Evolutionary conservation across 345 rosid species (phyloP).

Genomic region (Crucihimalaya himalaica): DNA sequence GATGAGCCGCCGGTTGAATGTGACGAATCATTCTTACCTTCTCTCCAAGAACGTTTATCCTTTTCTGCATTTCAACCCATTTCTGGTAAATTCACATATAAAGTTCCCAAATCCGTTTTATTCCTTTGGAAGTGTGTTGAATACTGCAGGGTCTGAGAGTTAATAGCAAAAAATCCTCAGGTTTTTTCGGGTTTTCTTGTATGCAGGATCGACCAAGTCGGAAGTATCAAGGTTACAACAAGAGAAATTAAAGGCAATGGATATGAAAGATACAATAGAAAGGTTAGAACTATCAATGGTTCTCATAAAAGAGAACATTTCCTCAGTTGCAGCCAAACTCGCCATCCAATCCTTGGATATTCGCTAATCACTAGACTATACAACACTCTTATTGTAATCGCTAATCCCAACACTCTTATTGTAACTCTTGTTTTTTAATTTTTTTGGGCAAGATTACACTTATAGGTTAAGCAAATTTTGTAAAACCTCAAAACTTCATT

Average conservation of each 20-base stretch:
- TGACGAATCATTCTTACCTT: slow-evolving; percentile 60
- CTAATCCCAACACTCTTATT: too few relatives aligned
- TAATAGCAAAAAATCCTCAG: neutral
- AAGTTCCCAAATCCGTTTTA: neutral
- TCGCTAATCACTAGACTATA: neutral
- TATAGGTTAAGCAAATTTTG: too few relatives aligned
- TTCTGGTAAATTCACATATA: slow-evolving; percentile 45
- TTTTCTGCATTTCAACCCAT: slow-evolving; percentile 72
- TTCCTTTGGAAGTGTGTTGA: neutral
- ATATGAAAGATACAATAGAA: slow-evolving; percentile 53
- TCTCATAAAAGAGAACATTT: slow-evolving; percentile 55
- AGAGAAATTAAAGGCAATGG: slow-evolving; percentile 68
- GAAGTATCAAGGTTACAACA: slow-evolving; percentile 63
- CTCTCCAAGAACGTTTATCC: slow-evolving; percentile 64
- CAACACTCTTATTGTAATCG: too few relatives aligned
- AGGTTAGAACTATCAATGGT: slow-evolving; percentile 62
- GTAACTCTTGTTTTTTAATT: too few relatives aligned
- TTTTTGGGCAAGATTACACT: too few relatives aligned
- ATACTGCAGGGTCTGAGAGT: neutral
- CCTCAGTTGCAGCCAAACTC: slow-evolving; percentile 75
- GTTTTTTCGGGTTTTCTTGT: neutral
- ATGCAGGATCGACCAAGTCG: slow-evolving; percentile 59
- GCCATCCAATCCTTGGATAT: slow-evolving; percentile 73
- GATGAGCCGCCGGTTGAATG: slow-evolving; percentile 50
- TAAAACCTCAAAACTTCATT: too few relatives aligned